Evolutionary conservation across 2,329 filamentous ascomycete species (phyloP), one percentile per base, ranked within the genome.

Genomic region (Orbilia javanica): DNA sequence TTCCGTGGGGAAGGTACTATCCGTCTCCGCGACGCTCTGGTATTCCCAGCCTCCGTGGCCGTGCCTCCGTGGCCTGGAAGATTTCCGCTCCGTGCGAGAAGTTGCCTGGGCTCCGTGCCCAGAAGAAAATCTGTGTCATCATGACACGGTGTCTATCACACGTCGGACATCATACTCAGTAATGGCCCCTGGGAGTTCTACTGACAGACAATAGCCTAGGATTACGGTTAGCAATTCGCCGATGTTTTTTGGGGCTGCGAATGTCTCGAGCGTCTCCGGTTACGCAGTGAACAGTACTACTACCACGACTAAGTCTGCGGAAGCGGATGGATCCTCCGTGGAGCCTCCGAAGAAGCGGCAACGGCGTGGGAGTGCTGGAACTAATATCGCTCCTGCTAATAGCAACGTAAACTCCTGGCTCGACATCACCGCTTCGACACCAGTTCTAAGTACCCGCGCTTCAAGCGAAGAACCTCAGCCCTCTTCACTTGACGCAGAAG

Each of bases 1-100:
- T 29, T 29, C 48, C 48, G 48, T 52, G 48, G 22, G 48, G 48
- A 52, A 52, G 29, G 48, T 52, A 52, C 48, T 52, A 52, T 52
- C 48, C 48, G 20, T 52, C 48, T 52, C 48, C 48, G 48, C 48
- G 48, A 52, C 48, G 48, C 48, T 52, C 48, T 52, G 48, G 48
- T 52, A 52, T 52, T 52, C 48, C 48, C 48, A 52, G 48, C 48
- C 48, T 52, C 48, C 48, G 48, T 52, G 48, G 48, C 48, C 48
- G n/a, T n/a, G n/a, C n/a, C n/a, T n/a, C n/a, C n/a, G n/a, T n/a
- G n/a, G n/a, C n/a, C n/a, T 52, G 48, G 48, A 52, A 52, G 48
- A 52, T 29, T 52, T 52, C 48, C 29, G 48, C 48, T 52, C 48
- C 22, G 48, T 52, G 48, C 48, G 48, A 52, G 48, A 52, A 52